Conservation (phyloP, 2,329 filamentous ascomycete genomes). For the Trichoderma endophyticum region DNA sequence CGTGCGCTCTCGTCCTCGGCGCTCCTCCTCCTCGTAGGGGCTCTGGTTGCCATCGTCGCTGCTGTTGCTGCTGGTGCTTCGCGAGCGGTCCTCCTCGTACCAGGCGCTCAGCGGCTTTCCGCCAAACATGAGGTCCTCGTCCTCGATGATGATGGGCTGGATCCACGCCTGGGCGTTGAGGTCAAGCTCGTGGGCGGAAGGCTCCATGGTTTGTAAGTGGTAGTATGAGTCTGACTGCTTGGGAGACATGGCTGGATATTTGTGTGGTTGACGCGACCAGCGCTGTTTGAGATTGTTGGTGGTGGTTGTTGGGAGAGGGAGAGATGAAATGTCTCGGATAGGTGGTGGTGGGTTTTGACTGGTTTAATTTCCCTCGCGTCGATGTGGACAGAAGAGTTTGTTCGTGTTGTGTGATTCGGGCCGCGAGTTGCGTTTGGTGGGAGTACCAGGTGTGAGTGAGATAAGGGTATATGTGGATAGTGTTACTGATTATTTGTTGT, state of each 20-base stretch:
- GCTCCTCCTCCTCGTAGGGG: conserved; percentile 33
- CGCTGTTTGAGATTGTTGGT: neutral
- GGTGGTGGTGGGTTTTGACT: neutral
- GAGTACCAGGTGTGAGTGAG: neutral
- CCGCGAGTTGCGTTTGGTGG: neutral
- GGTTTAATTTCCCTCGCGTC: neutral
- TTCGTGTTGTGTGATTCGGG: neutral
- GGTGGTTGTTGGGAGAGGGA: neutral
- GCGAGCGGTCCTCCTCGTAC: conserved; percentile 51
- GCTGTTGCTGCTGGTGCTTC: conserved; percentile 34
- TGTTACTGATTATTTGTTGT: neutral
- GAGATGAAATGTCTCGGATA: neutral
- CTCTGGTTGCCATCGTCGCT: conserved; percentile 36
- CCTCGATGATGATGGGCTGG: conserved; percentile 56
- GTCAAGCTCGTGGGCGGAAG: conserved; percentile 35
- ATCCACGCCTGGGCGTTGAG: conserved; percentile 44
- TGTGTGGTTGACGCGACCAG: conserved; percentile 10
- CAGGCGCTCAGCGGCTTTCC: conserved; percentile 57
- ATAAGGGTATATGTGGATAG: neutral
- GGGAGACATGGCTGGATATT: conserved; percentile 2
- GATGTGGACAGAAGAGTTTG: neutral
- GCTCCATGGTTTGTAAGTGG: conserved; percentile 32
- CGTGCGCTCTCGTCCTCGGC: conserved; percentile 39
- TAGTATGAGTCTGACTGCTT: conserved; percentile 19
- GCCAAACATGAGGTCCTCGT: conserved; percentile 59